Evolutionary conservation across 2,329 filamentous ascomycete species (phyloP), one percentile per base, ranked within the genome.

Genomic region (Aquanectria penicillioides): DNA sequence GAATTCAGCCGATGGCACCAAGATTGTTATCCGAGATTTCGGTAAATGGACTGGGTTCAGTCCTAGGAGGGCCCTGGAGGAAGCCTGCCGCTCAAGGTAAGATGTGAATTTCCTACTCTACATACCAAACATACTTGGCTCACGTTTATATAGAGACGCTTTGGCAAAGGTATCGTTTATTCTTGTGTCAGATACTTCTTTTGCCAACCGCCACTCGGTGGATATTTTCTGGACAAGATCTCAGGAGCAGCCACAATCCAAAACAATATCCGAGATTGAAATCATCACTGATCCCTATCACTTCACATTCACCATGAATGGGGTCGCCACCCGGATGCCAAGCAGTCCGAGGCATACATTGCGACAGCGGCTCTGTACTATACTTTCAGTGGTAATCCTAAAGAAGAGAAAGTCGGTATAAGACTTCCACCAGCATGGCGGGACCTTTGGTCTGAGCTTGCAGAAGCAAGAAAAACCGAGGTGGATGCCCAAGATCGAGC

Each of bases 261-360:
- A 66, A 28, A 56, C 65, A 2, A 73, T 76, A 4, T 63, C 77
- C 2, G 77, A 81, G 3, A 71, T 86, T 9, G 80, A 84, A 57
- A 72, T 80, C 11, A 73, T 75, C 20, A 74, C 79, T 10, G 78
- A 80, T 12, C 78, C 84, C 5, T 82, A 76, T 15, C 80, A 81
- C 28, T 86, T 89, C 20, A 85, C 80, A 10, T 87, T 95, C 65
- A 90, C 88, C 36, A 97, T 97, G 90, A 81, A 78, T 4, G 82
- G 83, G 0, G 76, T 96, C 37, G 90, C 93, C 10, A 90, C 93
- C 87, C 93, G 0, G 90, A 93, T 50, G 67, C 82, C 11, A 87
- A 89, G 63, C 94, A 99, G 72, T 96, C 95, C 6, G 94, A 98
- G 74, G 89, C 89, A 1, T 98, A 89, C 67, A 84, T 95, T 36